Base-by-base conservation (phyloP, 1,284 basidiomycete genomes). In the Pseudozyma sp. region DNA sequence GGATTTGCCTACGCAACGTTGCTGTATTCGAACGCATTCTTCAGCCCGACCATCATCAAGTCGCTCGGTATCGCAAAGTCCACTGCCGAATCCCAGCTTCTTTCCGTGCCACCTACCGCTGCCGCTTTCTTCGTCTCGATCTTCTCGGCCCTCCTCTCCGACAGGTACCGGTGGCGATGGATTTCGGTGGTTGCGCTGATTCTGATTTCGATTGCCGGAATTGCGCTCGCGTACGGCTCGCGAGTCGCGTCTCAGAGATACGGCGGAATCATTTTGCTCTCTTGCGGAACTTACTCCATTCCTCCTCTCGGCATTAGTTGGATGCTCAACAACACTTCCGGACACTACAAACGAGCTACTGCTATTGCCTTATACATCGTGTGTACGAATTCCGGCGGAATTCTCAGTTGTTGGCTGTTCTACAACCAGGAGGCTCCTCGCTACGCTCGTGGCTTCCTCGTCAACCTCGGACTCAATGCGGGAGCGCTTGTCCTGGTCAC, bases 11-110 rank as follows among this genome's bases (percentile, higher is more conserved):
- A 64, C 34, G 77, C 77, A 10, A 62, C 71, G 5, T 45, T 69
- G 6, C 55, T 82, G 9, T 82, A 80, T 52, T 78, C 75, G 5
- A 54, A 68, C 35, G 70, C 81, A 14, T 74, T 81, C 49, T 82
- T 82, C 68, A 62, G 71, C 11, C 80, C 81, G 2, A 79, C 71
- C n/a, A 80, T 82, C 64, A 77, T 82, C 56, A 67, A 72, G 37
- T 40, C 54, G 17, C 72, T 78, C 14, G 56, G 53, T 17, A 65
- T 82, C 14, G 67, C 66, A 37, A 63, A 58, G 9, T 61, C 75
- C 17, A 74, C 73, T 0, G 58, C 63, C 9, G 59, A 79, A 37
- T 48, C 69, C 35, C 77, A 78, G 69, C 73, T 82, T 39, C 75
- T 82, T 31, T 73, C 78, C 29, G 73, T 74, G 11, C 81, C 81